A percentile compares a stretch with the other conserved stretches of the same genome.
Conservation (phyloP, 345 rosid species). For the Fremontodendron californicum region DNA sequence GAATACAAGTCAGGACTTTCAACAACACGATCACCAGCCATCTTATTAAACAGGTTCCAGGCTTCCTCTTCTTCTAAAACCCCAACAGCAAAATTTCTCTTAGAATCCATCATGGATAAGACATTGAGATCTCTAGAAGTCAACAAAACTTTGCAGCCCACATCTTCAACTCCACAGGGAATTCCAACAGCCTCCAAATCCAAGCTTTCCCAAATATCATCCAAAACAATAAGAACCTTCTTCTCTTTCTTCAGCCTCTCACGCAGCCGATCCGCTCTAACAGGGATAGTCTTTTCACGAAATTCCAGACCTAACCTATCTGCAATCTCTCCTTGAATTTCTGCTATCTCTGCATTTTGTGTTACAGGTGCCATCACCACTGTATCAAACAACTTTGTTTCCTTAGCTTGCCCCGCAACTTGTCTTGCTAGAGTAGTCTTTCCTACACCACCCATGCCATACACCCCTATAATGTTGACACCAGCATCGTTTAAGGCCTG, state of each 20-base stretch:
- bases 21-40: neutral
- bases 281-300: neutral
- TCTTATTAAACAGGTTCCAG: neutral
- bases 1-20: neutral
- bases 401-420: neutral
- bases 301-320: constrained; percentile 3
- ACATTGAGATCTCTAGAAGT: neutral
- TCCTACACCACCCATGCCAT: constrained; percentile 23
- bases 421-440: constrained; percentile 17
- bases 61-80: neutral
- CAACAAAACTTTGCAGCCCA: neutral
- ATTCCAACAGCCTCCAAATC: neutral
- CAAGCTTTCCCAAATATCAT: neutral
- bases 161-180: neutral
- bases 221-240: neutral
- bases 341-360: neutral
- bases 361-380: constrained; percentile 9
- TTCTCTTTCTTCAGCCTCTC: constrained; percentile 4
- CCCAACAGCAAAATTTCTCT: neutral
- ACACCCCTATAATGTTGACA: constrained; percentile 18
- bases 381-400: constrained; percentile 11
- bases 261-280: neutral
- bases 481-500: neutral
- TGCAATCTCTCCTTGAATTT: constrained; percentile 10
- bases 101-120: neutral